Evolutionary conservation across 2,329 filamentous ascomycete genomes (phyloP).

Genomic region (Epichloe amarillans): DNA sequence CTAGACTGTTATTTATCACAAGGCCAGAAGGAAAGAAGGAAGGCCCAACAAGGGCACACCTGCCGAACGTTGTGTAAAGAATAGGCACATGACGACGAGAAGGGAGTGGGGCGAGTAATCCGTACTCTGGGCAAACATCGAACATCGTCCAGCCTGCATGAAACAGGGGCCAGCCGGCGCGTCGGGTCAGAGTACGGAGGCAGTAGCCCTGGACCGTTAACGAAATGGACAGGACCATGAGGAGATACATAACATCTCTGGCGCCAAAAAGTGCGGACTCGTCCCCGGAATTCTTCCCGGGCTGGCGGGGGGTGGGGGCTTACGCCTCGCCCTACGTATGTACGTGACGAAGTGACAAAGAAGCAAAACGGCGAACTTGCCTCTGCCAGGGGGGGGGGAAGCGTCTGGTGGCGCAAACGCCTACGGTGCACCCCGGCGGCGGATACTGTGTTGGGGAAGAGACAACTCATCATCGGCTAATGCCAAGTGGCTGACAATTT

Average conservation of each 20-base stretch:
- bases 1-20: too few relatives aligned
- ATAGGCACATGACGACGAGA: neutral
- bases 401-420: neutral
- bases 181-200: neutral
- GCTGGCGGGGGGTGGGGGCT: too few relatives aligned
- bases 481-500: neutral
- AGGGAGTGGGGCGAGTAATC: neutral
- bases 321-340: too few relatives aligned
- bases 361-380: neutral
- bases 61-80: neutral
- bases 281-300: too few relatives aligned
- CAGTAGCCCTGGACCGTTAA: too few relatives aligned
- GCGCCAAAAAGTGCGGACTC: too few relatives aligned
- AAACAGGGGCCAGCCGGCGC: conserved; percentile 6
- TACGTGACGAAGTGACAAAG: neutral
- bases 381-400: neutral
- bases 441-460: neutral
- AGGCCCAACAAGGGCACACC: neutral
- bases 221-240: neutral
- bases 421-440: neutral
- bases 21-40: neutral
- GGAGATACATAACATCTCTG: too few relatives aligned
- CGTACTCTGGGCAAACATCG: too few relatives aligned
- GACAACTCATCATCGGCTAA: neutral
- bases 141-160: neutral